Evolutionary conservation across 192 early-diverging fungal genomes (phyloP), one percentile per base, ranked within the genome.

Genomic region (Coemansia sp.): DNA sequence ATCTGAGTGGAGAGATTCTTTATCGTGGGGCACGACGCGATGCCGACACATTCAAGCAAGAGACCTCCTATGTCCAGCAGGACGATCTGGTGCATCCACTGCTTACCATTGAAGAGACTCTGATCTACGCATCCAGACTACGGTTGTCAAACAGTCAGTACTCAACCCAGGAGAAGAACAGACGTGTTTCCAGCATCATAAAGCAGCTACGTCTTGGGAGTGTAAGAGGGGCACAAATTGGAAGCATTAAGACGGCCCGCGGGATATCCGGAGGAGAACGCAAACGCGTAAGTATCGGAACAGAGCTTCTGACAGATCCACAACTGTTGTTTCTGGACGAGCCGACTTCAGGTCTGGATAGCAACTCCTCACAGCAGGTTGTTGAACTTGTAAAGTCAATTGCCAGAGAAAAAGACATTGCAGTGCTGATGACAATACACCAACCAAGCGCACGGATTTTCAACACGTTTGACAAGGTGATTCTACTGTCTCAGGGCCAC

Each of bases 391-490:
- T 91, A 40, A 71, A 77, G 55, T 65, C 79, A 26, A 70, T 92
- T 8, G 87, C 89, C 9, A 68, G 73, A 18, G 75, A 80, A 39
- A 72, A 78, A 4, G 70, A 78, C 15, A 91, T 89, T 46, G 90
- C 91, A 3, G 85, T 93, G 9, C 71, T 98, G 15, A 89, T 93
- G 74, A 93, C 91, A 5, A 93, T 98, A 65, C 95, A 98, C 71
- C 95, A 96, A 71, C 95, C 95, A 8, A 85, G 89, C 21, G 90
- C 90, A 5, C 87, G 93, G 26, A 87, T 94, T 47, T 96, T 90
- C 80, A 83, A 85, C 41, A 75, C 89, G 41, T 95, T 96, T 77
- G 92, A 95, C 77, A 86, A 89, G 54, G 85, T 94, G 0, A 84
- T 94, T 42, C 62, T 96, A 13, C 61, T 95, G 21, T 79, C 88